Percentiles rank a stretch among this genome's conserved stretches.
Conservation (phyloP, 495 filamentous ascomycete genomes). For the Penicillium alfredii region DNA sequence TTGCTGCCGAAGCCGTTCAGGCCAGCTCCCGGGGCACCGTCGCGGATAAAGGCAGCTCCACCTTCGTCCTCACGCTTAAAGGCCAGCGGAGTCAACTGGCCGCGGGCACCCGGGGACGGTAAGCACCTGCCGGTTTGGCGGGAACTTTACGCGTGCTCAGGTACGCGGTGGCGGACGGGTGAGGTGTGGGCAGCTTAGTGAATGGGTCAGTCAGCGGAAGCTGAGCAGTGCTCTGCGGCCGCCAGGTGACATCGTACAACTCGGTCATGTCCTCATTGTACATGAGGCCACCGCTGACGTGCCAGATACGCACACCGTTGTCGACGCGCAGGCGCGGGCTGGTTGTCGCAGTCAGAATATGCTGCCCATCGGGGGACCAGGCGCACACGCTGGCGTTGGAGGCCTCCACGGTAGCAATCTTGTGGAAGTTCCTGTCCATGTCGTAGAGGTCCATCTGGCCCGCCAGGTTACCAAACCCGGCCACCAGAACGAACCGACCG, state of each 20-base stretch:
- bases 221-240: constrained; percentile 58
- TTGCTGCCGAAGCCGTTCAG: constrained; percentile 82
- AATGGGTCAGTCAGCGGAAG: constrained; percentile 68
- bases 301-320: constrained; percentile 94
- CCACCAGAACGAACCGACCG: constrained; percentile 85
- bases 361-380: constrained; percentile 93
- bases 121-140: constrained; percentile 90
- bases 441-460: constrained; percentile 98
- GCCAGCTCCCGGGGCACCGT: constrained; percentile 59
- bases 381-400: constrained; percentile 91
- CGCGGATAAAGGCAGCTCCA: constrained; percentile 79
- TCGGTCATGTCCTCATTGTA: constrained; percentile 93
- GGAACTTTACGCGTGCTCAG: constrained; percentile 83
- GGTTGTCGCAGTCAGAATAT: constrained; percentile 93
- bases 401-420: constrained; percentile 90
- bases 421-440: constrained; percentile 81
- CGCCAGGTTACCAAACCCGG: constrained; percentile 94
- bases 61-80: constrained; percentile 98
- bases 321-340: constrained; percentile 91
- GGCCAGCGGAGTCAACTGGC: constrained; percentile 77
- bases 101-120: constrained; percentile 96
- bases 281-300: constrained; percentile 83
- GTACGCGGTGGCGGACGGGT: constrained; percentile 77
- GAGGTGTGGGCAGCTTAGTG: constrained; percentile 69
- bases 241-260: constrained; percentile 88